Conservation (phyloP, 2,329 filamentous ascomycete genomes). For the Cladosporium sphaerospermum region DNA sequence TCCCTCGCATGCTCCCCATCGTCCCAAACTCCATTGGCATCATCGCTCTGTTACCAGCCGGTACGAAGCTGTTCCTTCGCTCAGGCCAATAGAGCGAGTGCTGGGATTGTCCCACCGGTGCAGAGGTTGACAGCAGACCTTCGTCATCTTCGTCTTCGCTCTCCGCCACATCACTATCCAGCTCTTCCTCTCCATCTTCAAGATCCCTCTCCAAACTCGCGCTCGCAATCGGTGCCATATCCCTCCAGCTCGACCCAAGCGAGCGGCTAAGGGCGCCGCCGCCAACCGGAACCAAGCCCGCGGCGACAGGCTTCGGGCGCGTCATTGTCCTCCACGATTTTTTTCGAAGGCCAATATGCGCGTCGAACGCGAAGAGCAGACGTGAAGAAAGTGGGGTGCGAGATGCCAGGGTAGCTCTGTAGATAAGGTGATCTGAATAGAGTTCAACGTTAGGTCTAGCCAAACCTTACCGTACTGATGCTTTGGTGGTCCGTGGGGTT, state of each 20-base stretch:
- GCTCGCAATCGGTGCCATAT: slow-evolving; percentile 14
- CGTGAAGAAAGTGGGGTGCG: neutral
- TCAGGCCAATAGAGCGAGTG: slow-evolving; percentile 58
- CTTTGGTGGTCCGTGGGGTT: neutral
- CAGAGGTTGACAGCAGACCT: slow-evolving; percentile 10
- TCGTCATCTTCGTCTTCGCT: slow-evolving; percentile 1
- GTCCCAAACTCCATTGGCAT: slow-evolving; percentile 46
- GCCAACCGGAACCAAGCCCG: neutral
- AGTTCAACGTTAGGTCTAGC: neutral
- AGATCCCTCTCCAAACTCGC: slow-evolving; percentile 19
- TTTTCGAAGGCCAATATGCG: neutral
- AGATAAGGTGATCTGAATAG: neutral
- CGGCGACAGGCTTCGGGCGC: slow-evolving; percentile 7
- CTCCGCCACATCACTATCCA: neutral
- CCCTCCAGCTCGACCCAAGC: slow-evolving; percentile 10
- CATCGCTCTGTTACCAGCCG: slow-evolving; percentile 57
- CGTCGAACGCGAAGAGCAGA: neutral
- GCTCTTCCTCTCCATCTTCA: slow-evolving; percentile 17
- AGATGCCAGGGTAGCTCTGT: neutral
- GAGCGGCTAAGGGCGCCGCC: slow-evolving; percentile 4
- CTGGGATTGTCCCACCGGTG: slow-evolving; percentile 1
- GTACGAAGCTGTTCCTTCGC: slow-evolving; percentile 68
- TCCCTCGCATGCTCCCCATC: slow-evolving; percentile 43
- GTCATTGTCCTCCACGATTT: slow-evolving; percentile 1
- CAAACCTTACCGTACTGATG: neutral